Conservation (phyloP, 768 basidiomycete genomes). For the Tephrocybe rancida region DNA sequence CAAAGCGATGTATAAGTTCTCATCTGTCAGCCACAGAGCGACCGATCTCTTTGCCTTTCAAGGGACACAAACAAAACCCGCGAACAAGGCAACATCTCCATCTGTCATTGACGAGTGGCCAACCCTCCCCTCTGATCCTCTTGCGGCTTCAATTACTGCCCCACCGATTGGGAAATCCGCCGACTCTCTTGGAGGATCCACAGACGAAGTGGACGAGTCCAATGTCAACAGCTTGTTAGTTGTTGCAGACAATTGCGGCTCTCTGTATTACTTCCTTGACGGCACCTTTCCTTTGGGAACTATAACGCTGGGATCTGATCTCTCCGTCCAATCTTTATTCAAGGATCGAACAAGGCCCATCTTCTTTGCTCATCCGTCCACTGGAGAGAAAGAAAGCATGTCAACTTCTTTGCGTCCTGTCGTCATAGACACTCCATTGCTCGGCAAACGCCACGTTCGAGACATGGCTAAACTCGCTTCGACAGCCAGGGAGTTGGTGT, state of each 20-base stretch:
- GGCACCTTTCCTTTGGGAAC: conserved; percentile 74
- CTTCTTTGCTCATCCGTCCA: conserved; percentile 51
- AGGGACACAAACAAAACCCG: conserved; percentile 56
- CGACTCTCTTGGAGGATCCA: conserved; percentile 27
- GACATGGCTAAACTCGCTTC: conserved; percentile 75
- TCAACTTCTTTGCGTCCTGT: conserved; percentile 43
- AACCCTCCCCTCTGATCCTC: conserved; percentile 53
- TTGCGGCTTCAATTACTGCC: conserved; percentile 63
- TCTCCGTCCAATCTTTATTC: conserved; percentile 38
- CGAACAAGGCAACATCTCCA: conserved; percentile 50
- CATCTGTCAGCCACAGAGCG: conserved; percentile 45
- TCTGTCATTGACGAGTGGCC: conserved; percentile 71
- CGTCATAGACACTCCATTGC: conserved; percentile 56
- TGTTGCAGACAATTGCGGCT: conserved; percentile 59
- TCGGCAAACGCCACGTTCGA: conserved; percentile 56
- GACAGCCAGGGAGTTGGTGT: conserved; percentile 66
- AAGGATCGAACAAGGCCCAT: conserved; percentile 49
- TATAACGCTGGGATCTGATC: conserved; percentile 37
- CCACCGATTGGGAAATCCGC: conserved; percentile 33
- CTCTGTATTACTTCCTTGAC: conserved; percentile 69
- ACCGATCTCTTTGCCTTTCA: conserved; percentile 84
- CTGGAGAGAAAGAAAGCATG: conserved; percentile 20
- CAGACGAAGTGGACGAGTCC: conserved; percentile 50
- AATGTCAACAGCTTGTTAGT: conserved; percentile 68
- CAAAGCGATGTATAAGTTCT: conserved; percentile 15